Base-by-base conservation (phyloP, 805 yeast species). In the Ogataea naganishii region DNA sequence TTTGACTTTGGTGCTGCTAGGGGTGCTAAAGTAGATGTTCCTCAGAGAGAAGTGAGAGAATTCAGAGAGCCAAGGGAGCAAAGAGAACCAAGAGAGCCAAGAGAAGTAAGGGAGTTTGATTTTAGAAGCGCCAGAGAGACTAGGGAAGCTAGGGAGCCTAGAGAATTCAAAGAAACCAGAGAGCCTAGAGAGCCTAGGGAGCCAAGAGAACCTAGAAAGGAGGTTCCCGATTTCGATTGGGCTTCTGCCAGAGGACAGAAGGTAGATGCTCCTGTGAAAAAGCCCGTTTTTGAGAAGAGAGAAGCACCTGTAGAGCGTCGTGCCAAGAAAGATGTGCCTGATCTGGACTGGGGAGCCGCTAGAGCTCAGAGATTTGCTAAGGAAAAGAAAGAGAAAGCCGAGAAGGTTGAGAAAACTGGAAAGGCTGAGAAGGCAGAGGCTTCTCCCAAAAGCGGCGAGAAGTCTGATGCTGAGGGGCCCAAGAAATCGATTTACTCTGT, bases 201-300 rank as follows among this genome's bases (percentile, higher is more conserved):
- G 29, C 46, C 43, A 37, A 38, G 46, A 33, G 46, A 32, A 36
- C 60, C 53, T 40, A 60, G 64, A 53, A 61, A 61, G 38, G 72
- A 64, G 43, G 76, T 66, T 44, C 72, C 73, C 27, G 72, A 72
- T 19, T 56, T 75, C 31, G 84, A 80, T 53, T 76, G 84, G 75
- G 60, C 66, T 31, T 38, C 62, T 7, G 72, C 66, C 26, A 60
- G 74, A 48, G 47, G 49, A 20, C 62, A 43, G 29, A 39, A 38
- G 24, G 43, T 30, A 23, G 26, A 18, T 28, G 27, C 28, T 36
- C 26, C 8, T n/a, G 27, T 35, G 27, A 43, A 54, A 51, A 43
- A 44, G 41, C 40, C 59, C 33, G 26, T 14, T 15, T 12, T 58
- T 33, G 53, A 41, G 55, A 50, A 42, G 62, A 44, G 59, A 49